phyloP scores from a whole-genome alignment of 208 protist genomes.

The Crithidia mellificae region DNA sequence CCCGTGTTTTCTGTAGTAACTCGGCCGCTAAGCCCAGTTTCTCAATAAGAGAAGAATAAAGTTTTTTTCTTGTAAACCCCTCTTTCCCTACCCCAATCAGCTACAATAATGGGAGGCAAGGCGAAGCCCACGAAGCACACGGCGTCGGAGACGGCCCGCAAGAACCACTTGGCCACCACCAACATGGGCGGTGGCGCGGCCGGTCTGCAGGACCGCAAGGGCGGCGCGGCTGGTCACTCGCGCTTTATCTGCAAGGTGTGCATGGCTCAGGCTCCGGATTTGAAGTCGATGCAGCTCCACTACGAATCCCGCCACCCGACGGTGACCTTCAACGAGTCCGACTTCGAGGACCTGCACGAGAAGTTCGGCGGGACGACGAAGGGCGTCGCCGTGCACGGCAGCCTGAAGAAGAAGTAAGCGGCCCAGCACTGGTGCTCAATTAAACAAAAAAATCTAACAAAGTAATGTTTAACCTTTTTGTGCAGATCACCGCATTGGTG shows the following conservation, averaged over 20 bases:
- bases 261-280: constrained; percentile 57
- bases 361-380: constrained; percentile 67
- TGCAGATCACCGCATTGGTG: neutral
- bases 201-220: constrained; percentile 66
- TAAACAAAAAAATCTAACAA: neutral
- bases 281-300: constrained; percentile 72
- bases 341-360: constrained; percentile 72
- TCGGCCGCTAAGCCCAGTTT: no score
- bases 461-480: neutral
- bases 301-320: constrained; percentile 69
- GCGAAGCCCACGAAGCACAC: constrained; percentile 85
- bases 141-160: constrained; percentile 60
- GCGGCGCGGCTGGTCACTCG: constrained; percentile 58
- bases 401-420: constrained; percentile 58
- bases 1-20: no score
- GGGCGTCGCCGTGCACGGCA: constrained; percentile 69
- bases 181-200: constrained; percentile 73
- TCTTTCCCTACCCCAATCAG: neutral
- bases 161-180: constrained; percentile 63
- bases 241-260: constrained; percentile 66
- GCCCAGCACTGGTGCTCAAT: neutral
- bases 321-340: constrained; percentile 47
- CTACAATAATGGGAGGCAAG: constrained; percentile 65
- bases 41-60: no score
- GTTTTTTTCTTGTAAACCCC: no score